Conservation (phyloP, 441 rosid species). For the Erysimum pusillum region DNA sequence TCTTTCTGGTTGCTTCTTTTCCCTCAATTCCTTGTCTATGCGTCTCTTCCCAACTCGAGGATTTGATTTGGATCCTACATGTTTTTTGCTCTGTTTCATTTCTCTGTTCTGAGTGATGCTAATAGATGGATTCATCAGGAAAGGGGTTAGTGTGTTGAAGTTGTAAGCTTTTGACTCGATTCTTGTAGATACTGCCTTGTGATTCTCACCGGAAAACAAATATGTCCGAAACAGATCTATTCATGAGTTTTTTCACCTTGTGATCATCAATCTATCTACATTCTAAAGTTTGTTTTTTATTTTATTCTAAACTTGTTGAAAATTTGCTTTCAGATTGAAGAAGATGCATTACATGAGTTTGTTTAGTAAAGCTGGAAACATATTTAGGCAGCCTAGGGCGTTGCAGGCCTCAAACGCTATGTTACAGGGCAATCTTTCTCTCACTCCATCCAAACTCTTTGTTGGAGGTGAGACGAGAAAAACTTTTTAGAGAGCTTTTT, state of each 20-base stretch:
- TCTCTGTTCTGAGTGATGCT: conserved; percentile 20
- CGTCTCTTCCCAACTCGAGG: conserved; percentile 3
- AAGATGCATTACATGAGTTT: conserved; percentile 50
- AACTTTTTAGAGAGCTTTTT: not conserved
- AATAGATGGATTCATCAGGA: conserved; percentile 17
- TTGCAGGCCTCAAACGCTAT: conserved; percentile 42
- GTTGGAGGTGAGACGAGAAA: conserved; percentile 38
- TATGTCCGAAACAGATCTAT: not conserved
- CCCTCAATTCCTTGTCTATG: conserved; percentile 2
- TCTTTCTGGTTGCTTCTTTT: conserved; percentile 6
- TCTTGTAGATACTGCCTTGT: conserved; percentile 26
- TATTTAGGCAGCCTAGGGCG: conserved; percentile 49
- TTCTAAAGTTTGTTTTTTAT: conserved; percentile 9
- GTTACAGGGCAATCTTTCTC: conserved; percentile 46
- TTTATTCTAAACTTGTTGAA: not conserved
- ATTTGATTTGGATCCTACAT: conserved; percentile 13
- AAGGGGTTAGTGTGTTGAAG: conserved; percentile 18
- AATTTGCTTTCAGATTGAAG: conserved; percentile 26
- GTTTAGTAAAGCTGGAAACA: conserved; percentile 51
- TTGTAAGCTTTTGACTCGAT: conserved; percentile 31
- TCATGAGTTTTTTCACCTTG: conserved; percentile 27
- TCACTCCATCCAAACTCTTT: conserved; percentile 49
- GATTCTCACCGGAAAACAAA: not conserved
- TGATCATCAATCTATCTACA: conserved; percentile 12
- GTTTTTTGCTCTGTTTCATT: conserved; percentile 13